Evolutionary conservation across 495 filamentous ascomycete species (phyloP).

Genomic region (Penicillium psychrofluorescens): DNA sequence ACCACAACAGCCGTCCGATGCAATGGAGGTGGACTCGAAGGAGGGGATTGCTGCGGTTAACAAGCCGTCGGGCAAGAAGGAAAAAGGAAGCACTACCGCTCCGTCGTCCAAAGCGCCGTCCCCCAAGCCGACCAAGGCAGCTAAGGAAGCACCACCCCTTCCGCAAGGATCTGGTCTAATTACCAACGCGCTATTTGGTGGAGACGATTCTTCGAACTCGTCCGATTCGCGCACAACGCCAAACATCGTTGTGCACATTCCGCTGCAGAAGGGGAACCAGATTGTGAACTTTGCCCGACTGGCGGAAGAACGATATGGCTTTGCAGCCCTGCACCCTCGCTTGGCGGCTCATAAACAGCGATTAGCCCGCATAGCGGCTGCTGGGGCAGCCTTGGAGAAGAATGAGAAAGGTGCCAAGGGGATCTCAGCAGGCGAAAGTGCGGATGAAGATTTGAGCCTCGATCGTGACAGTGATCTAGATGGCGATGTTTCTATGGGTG

Average conservation of each 20-base stretch:
- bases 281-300: constrained; percentile 93
- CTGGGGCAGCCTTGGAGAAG: constrained; percentile 71
- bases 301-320: constrained; percentile 89
- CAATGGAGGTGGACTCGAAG: constrained; percentile 34
- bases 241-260: constrained; percentile 78
- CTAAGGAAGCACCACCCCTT: constrained; percentile 48
- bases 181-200: constrained; percentile 54
- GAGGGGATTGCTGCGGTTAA: constrained; percentile 4
- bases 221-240: constrained; percentile 51
- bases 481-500: constrained; percentile 73
- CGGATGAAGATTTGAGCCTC: constrained; percentile 43
- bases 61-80: constrained; percentile 23
- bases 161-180: constrained; percentile 63
- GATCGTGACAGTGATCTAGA: constrained; percentile 50
- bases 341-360: constrained; percentile 78
- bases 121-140: constrained; percentile 47
- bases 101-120: constrained; percentile 51
- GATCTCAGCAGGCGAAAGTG: constrained; percentile 61
- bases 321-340: constrained; percentile 85
- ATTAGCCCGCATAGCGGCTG: constrained; percentile 74
- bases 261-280: constrained; percentile 71
- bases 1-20: constrained; percentile 10
- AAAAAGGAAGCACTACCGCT: constrained; percentile 35
- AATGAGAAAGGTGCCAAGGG: constrained; percentile 41
- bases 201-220: constrained; percentile 31